phyloP scores from a whole-genome alignment of 768 basidiomycete species.

The Omphalotus guepiniiformis region DNA sequence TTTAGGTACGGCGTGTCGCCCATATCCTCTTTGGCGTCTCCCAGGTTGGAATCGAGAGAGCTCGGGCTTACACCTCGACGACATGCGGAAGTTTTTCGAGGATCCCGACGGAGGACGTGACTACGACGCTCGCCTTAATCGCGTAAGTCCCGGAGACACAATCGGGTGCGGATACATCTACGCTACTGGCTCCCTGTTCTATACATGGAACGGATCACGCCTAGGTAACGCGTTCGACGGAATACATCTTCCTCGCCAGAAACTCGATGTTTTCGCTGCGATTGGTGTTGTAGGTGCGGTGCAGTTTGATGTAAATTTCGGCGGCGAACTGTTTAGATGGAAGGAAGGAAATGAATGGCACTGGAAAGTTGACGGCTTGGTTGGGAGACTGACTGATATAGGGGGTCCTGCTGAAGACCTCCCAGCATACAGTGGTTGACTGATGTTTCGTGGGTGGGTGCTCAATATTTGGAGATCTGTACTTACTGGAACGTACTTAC shows the following conservation, averaged over 20 bases:
- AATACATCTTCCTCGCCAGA: constrained; percentile 47
- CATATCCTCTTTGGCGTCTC: constrained; percentile 61
- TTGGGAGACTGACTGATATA: constrained; percentile 41
- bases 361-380: constrained; percentile 61
- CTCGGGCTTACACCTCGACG: constrained; percentile 64
- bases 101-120: constrained; percentile 62
- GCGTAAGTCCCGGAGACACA: constrained; percentile 37
- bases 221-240: constrained; percentile 57
- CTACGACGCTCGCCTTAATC: constrained; percentile 24
- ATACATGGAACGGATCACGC: constrained; percentile 57
- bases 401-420: constrained; percentile 40
- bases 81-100: constrained; percentile 71
- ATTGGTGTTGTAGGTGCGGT: constrained; percentile 54
- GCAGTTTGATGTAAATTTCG: constrained; percentile 63
- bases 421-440: constrained; percentile 30
- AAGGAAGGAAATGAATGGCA: constrained; percentile 59
- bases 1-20: constrained; percentile 60
- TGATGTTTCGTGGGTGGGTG: not conserved
- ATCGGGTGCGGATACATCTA: constrained; percentile 67
- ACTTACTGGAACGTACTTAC: too few relatives aligned
- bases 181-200: constrained; percentile 48
- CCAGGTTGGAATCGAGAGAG: constrained; percentile 72
- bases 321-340: constrained; percentile 56
- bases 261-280: constrained; percentile 59
- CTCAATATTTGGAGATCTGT: too few relatives aligned